Evolutionary conservation across 176 grass and related monocot species (phyloP).

Genomic region (Alopecurus myosuroides): DNA sequence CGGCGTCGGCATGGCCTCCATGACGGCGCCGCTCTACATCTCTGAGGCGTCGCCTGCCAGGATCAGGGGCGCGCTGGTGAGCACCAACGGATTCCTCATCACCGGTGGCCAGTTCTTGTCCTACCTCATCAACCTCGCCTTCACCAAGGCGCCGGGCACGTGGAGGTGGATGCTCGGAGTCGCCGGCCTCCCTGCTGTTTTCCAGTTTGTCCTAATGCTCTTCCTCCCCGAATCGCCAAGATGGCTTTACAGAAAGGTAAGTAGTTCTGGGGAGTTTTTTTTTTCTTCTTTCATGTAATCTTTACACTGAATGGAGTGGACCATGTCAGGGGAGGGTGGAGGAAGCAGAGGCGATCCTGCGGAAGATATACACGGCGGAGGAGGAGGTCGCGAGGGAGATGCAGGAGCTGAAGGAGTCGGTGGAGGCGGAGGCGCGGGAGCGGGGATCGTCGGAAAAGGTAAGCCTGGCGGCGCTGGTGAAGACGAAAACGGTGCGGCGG

Average conservation of each 20-base stretch:
- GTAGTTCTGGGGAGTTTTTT: neutral
- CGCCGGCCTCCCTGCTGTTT: conserved; percentile 61
- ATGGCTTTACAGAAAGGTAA: conserved; percentile 81
- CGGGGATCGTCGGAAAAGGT: conserved; percentile 38
- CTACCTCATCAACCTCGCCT: conserved; percentile 86
- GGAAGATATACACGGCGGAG: conserved; percentile 48
- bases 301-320: neutral
- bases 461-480: conserved; percentile 32
- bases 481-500: conserved; percentile 41
- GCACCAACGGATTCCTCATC: conserved; percentile 83
- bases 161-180: conserved; percentile 95
- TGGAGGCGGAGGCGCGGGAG: conserved; percentile 52
- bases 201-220: conserved; percentile 72
- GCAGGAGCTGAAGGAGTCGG: conserved; percentile 59
- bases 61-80: conserved; percentile 74
- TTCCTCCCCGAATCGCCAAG: conserved; percentile 72
- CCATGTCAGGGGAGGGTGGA: conserved; percentile 35
- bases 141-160: conserved; percentile 76
- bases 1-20: conserved; percentile 88
- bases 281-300: neutral
- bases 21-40: conserved; percentile 86
- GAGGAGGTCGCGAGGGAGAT: conserved; percentile 60
- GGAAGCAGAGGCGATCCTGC: conserved; percentile 58
- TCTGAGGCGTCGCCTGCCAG: conserved; percentile 78
- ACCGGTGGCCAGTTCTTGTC: conserved; percentile 85